Base-by-base conservation (phyloP, 2,329 filamentous ascomycete species). In the Talaromyces verruculosus region DNA sequence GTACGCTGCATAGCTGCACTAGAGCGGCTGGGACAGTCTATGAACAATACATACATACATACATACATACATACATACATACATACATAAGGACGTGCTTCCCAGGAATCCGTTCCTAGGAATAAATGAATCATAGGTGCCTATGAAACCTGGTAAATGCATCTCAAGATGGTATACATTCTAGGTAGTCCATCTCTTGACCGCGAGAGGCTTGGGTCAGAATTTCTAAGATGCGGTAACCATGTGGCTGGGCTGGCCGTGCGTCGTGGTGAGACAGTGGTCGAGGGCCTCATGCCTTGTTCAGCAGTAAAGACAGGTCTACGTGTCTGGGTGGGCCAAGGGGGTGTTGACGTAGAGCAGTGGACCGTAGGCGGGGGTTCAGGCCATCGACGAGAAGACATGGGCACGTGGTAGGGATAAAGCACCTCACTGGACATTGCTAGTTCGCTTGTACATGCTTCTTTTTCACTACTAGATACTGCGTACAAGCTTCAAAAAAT, bases 261-360 rank as follows among this genome's bases (percentile, higher is more conserved):
- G 47, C 25, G 43, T 35, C 17, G 30, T 62, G 13, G 22, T 3
- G 28, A 41, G 43, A 33, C 30, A 49, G 8, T 25, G 22, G 22
- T 28, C 45, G 35, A 55, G 19, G 30, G 49, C 61, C 37, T 45
- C 49, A 28, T 57, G 25, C 25, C 47, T 17, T 2, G 37, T 33
- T 43, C 37, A 13, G 61, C 61, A 3, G 49, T 35, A 63, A 30
- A 57, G 35, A 63, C 47, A 30, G 10, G 22, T 63, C 35, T 33
- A 13, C 8, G 19, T 47, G 39, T 63, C 61, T 43, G 7, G 11
- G 19, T 22, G 39, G 49, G 61, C 35, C 61, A 3, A 57, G 17
- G 5, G 41, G 39, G 43, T 30, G 37, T 63, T 35, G 61, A 30
- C 49, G 41, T 47, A 35, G 10, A 63, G 61, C 37, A 57, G 61